Evolutionary conservation across 2,329 filamentous ascomycete species (phyloP), one percentile per base, ranked within the genome.

Genomic region (Cercospora zeina): DNA sequence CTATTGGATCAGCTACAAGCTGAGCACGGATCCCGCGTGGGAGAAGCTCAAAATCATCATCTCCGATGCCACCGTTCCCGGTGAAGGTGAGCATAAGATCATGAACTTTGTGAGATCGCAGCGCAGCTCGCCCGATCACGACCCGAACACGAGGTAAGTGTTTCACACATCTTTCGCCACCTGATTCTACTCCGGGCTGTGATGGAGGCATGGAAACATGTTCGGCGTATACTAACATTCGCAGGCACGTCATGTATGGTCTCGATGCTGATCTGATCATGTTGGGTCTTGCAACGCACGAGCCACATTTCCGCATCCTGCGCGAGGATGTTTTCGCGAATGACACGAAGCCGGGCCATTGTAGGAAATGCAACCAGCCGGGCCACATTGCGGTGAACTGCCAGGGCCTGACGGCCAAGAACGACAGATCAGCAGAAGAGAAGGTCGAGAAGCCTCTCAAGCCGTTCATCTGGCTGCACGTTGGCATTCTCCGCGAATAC

Each of bases 21-120:
- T 97, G 68, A 97, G 96, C 77, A 97, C 91, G 27, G 95, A 99
- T 76, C 92, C 93, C 33, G 91, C 89, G 54, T 99, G 96, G 96
- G 90, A 90, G 65, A 92, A 92, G 77, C 82, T 97, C 76, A 99
- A 99, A 82, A 85, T 99, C 76, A 96, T 99, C 77, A 97, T 99
- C 69, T 99, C 95, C 8, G 95, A 99, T 81, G 93, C 95, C 58
- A 97, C 93, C 42, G 93, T 99, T 39, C 95, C 95, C 59, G 95
- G 95, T 74, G 95, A 99, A 79, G 95, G 95, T 75, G 95, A 99
- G 79, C 95, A 99, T 77, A 99, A 99, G 78, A 97, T 99, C 73
- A 99, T 99, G 95, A 88, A 95, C 69, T 99, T 97, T 75, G 86
- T 99, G 68, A 88, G 95, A 71, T 96, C 93, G 37, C 96, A 99